A percentile compares a stretch with the other conserved stretches of the same genome.
These are phyloP conservation scores for Diplotaxis tenuifolia DNA, from an alignment of 345 rosid genomes.

Conservation along the genomic window DNA sequence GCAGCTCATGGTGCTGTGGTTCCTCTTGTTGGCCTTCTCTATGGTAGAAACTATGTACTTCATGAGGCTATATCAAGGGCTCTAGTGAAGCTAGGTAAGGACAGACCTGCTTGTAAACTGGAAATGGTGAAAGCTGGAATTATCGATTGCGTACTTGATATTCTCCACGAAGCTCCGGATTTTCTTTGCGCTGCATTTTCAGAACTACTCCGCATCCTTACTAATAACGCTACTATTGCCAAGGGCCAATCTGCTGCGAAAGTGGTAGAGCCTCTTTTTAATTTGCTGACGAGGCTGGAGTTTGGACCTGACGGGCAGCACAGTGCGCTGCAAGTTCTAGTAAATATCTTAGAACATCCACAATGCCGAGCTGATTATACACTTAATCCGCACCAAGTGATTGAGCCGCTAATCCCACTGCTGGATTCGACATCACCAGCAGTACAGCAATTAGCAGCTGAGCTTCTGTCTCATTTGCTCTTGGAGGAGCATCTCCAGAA, in stretches of 20 bases:
- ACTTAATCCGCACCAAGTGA: conserved; percentile 77
- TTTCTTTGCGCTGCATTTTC: conserved; percentile 89
- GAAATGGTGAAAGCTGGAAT: conserved; percentile 99
- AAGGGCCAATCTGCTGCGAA: conserved; percentile 91
- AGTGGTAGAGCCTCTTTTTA: conserved; percentile 89
- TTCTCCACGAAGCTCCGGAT: conserved; percentile 93
- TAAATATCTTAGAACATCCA: conserved; percentile 91
- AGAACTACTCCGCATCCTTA: conserved; percentile 86
- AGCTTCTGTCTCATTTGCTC: conserved; percentile 93
- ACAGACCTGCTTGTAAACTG: conserved; percentile 92
- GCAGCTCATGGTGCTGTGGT: conserved; percentile 98
- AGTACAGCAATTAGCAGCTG: conserved; percentile 95
- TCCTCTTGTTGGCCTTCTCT: conserved; percentile 97
- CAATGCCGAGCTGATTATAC: conserved; percentile 82
- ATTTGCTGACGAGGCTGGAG: conserved; percentile 66
- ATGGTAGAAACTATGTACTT: conserved; percentile 79
- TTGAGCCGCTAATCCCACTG: conserved; percentile 90
- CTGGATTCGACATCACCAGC: conserved; percentile 92
- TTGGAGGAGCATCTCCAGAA: conserved; percentile 85
- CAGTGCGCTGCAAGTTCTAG: conserved; percentile 91
- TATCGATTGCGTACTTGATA: conserved; percentile 82
- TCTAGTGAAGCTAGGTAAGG: conserved; percentile 95
- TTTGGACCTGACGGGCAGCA: conserved; percentile 94
- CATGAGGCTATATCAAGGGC: conserved; percentile 96
- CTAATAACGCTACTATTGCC: conserved; percentile 93